phyloP scores from a whole-genome alignment of 2,329 filamentous ascomycete species.

The Colletotrichum orbiculare region DNA sequence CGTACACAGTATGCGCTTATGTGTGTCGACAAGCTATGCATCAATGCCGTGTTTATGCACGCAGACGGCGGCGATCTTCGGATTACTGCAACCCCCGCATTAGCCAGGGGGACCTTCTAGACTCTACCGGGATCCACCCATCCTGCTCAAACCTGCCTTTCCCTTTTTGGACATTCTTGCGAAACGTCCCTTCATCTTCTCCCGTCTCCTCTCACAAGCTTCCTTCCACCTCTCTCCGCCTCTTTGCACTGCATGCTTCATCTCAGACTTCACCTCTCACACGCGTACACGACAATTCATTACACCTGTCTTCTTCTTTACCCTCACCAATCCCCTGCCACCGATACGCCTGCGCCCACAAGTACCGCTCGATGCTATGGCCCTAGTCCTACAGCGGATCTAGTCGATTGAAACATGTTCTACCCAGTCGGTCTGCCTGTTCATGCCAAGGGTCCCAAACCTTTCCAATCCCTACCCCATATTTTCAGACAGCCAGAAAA shows the following conservation, averaged over 20 bases:
- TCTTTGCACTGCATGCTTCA: too few species aligned
- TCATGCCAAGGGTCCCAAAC: constrained; percentile 24
- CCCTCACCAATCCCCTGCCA: constrained; percentile 1
- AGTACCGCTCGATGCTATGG: constrained; percentile 9
- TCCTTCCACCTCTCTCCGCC: neutral
- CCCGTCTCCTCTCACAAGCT: constrained; percentile 9
- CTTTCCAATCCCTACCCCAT: constrained; percentile 16
- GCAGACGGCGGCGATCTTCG: constrained; percentile 28
- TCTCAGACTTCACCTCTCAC: constrained; percentile 9
- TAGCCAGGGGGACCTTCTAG: constrained; percentile 26
- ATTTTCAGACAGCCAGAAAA: neutral
- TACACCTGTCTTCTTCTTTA: constrained; percentile 14
- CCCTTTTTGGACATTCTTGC: constrained; percentile 41
- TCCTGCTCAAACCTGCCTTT: constrained; percentile 27
- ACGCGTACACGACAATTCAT: neutral
- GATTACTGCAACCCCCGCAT: constrained; percentile 33
- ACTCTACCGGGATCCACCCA: constrained; percentile 28
- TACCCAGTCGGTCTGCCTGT: constrained; percentile 21
- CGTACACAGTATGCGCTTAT: too few species aligned
- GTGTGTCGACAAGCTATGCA: neutral
- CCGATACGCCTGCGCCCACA: neutral
- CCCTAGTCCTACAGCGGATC: constrained; percentile 22
- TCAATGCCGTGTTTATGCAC: constrained; percentile 16
- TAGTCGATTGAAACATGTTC: constrained; percentile 34
- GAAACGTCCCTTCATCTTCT: constrained; percentile 36